These are phyloP conservation scores for Penicillium sp. DNA, from an alignment of 2,329 filamentous ascomycete species.

Conservation along the genomic window DNA sequence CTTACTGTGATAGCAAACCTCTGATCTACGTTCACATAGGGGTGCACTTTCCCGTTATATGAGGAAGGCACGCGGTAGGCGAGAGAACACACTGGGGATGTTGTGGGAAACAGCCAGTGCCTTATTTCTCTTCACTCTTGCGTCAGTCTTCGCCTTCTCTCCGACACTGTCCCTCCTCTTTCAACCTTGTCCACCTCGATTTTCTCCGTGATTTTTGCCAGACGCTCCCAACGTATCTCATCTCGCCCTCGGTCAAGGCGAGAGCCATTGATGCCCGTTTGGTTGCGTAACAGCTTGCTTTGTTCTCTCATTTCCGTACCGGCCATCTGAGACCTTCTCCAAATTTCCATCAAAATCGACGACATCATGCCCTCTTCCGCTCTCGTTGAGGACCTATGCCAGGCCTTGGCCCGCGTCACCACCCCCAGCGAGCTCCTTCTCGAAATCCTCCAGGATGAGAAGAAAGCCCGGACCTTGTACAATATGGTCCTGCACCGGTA, in stretches of 20 bases:
- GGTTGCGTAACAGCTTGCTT: not conserved
- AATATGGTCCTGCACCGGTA: slow-evolving; percentile 42
- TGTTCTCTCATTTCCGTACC: not conserved
- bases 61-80: not conserved
- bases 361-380: not conserved
- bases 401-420: not conserved
- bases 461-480: slow-evolving; percentile 33
- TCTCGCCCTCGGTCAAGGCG: not conserved
- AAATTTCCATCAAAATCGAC: not conserved
- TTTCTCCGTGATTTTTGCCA: slow-evolving; percentile 2
- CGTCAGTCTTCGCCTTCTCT: not conserved
- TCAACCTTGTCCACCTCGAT: not conserved
- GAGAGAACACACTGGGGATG: not conserved
- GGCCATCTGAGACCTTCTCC: not conserved
- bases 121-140: not conserved
- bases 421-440: slow-evolving; percentile 34
- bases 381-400: not conserved
- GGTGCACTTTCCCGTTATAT: not conserved
- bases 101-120: not conserved
- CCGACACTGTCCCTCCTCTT: not conserved
- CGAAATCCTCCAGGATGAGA: slow-evolving; percentile 35
- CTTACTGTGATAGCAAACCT: not conserved
- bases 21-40: not conserved
- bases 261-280: not conserved
- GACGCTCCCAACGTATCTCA: not conserved